Evolutionary conservation across 495 filamentous ascomycete species (phyloP), one percentile per base, ranked within the genome.

Genomic region (Neurospora hispaniola): DNA sequence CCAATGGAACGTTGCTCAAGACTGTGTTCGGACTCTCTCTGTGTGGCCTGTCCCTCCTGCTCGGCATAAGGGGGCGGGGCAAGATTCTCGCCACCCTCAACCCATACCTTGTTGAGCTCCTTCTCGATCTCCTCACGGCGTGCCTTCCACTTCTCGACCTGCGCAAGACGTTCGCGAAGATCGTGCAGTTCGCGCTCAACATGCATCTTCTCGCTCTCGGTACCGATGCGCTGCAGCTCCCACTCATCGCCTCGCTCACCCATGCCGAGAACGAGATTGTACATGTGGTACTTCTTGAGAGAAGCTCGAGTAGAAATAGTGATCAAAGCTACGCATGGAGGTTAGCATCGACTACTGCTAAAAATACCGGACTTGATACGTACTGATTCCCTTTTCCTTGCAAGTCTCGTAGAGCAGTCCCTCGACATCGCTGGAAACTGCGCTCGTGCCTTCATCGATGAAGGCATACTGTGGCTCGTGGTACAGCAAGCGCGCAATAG

Each of bases 391-490:
- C 75, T 90, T 91, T 75, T 93, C 91, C 82, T 98, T 99, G 72
- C 91, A 93, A 44, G 88, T 90, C 81, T 98, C 92, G 76, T 99
- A 99, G 41, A 99, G 81, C 70, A 98, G 77, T 11, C 96, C 96
- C 79, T 99, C 96, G 8, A 98, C 96, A 77, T 99, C 96, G 44
- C 90, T 93, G 27, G 89, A 92, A 2, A 99, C 96, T 9, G 96
- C 96, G 44, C 91, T 93, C 0, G 96, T 99, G 42, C 93, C 96
- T 80, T 99, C 96, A 73, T 99, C 96, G 62, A 98, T 89, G 75
- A 99, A 90, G 3, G 94, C 96, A 77, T 94, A 98, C 62, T 92
- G 85, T 38, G 96, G 96, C 81, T 98, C 94, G 78, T 98, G 96
- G 80, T 99, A 98, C 74, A 98, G 84, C 31, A 98, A 78, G 69